Base-by-base conservation (phyloP, 495 filamentous ascomycete genomes). In the Hyaloscypha variabilis region DNA sequence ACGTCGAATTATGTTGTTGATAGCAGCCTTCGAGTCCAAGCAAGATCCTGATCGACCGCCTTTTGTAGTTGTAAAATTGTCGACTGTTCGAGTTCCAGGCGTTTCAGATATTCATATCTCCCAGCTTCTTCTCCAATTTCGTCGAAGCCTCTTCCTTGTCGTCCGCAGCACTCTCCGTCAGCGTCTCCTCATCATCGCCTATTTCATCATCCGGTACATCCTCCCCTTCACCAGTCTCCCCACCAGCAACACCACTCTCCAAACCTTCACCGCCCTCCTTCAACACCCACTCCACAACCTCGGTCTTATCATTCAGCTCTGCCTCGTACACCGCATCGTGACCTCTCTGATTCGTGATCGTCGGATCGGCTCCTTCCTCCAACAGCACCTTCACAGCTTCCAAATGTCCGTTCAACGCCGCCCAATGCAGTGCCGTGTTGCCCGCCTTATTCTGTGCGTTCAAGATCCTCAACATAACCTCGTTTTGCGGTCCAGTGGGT, bases 391-490 rank as follows among this genome's bases (percentile, higher is more conserved):
- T 91, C 14, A 96, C 93, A 25, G 87, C 85, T 31, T 85, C 83
- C 2, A 97, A 76, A 70, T 97, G 92, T 17, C 94, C 94, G 67
- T 95, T 94, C 63, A 96, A 78, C 1, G 92, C 88, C 0, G 94
- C 94, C 92, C 92, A 97, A 79, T 97, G 94, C 60, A 98, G 77
- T 1, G 92, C 82, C 13, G 94, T 97, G 78, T 97, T 97, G 29
- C 92, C 94, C 28, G 88, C 86, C 63, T 84, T 74, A 67, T 98
- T 97, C 72, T 83, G 77, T 75, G 83, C 63, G 77, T 95, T 89
- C 13, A 97, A 64, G 36, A 89, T 82, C 0, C 77, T 67, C 36
- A 75, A 73, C 54, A 77, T 78, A 63, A 69, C 67, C 46, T 51
- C 64, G 39, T 51, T 69, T 63, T 62, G 61, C 55, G 71, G 65